A percentile compares a stretch with the other conserved stretches of the same genome.
Conservation (phyloP, 129 eudicot species). For the Rutidosis leptorrhynchoides region DNA sequence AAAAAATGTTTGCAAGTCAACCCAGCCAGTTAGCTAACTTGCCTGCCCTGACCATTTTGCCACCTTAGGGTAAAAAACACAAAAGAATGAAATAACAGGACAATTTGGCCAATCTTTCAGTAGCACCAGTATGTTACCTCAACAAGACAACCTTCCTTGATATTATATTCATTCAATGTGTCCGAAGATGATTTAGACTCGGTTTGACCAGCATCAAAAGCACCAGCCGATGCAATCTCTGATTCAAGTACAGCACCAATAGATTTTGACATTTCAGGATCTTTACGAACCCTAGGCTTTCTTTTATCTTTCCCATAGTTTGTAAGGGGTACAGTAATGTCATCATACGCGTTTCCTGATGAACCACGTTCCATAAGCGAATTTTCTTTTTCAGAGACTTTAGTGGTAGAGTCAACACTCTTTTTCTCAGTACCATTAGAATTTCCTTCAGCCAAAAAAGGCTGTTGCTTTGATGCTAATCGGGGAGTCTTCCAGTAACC, state of each 20-base stretch:
- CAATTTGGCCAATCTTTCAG: background rate
- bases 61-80: constrained; percentile 1
- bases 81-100: background rate
- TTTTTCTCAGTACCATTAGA: constrained; percentile 17
- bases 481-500: constrained; percentile 57
- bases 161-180: constrained; percentile 31
- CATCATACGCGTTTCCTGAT: constrained; percentile 30
- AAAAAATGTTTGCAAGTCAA: background rate
- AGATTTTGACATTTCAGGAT: constrained; percentile 35
- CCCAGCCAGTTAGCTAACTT: background rate
- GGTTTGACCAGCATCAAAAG: constrained; percentile 22
- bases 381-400: constrained; percentile 37
- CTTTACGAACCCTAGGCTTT: constrained; percentile 32
- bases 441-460: constrained; percentile 9
- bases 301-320: constrained; percentile 37
- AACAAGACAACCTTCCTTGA: constrained; percentile 64
- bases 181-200: constrained; percentile 11
- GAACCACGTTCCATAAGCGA: constrained; percentile 11
- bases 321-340: constrained; percentile 29
- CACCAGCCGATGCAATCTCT: constrained; percentile 30
- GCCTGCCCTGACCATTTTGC: background rate
- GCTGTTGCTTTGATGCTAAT: constrained; percentile 30
- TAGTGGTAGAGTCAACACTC: constrained; percentile 29
- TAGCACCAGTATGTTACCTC: constrained; percentile 55
- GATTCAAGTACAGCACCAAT: constrained; percentile 38